These are phyloP conservation scores for Scleroderma citrinum DNA, from an alignment of 768 basidiomycete species.

Conservation along the genomic window DNA sequence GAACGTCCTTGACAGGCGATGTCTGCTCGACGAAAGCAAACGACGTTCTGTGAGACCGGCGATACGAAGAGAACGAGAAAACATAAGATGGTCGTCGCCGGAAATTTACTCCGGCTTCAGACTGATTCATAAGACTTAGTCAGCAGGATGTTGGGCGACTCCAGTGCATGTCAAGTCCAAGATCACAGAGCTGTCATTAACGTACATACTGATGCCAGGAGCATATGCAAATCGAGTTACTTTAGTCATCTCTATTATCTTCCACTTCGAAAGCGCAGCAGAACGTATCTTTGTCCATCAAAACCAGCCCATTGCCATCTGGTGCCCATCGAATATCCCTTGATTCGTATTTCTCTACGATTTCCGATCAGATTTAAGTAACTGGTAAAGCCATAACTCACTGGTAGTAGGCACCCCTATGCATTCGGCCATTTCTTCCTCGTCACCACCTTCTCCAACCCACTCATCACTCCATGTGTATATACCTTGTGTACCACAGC, in stretches of 20 bases:
- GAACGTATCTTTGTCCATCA: slow-evolving; percentile 74
- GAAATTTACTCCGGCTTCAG: too few relatives aligned
- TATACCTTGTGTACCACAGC: slow-evolving; percentile 60
- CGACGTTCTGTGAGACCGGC: slow-evolving; percentile 40
- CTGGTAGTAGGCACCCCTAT: slow-evolving; percentile 86
- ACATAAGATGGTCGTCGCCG: slow-evolving; percentile 34
- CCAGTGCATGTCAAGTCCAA: neutral
- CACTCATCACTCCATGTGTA: slow-evolving; percentile 85
- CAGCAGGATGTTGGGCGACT: too few relatives aligned
- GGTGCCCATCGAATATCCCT: slow-evolving; percentile 74
- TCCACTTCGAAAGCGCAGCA: slow-evolving; percentile 84
- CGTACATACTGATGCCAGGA: too few relatives aligned
- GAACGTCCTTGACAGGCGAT: slow-evolving; percentile 36
- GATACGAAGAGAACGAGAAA: slow-evolving; percentile 57
- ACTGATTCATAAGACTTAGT: too few relatives aligned
- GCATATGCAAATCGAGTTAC: neutral
- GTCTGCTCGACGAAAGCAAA: slow-evolving; percentile 28
- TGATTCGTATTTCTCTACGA: slow-evolving; percentile 62
- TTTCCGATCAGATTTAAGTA: neutral
- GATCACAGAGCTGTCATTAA: neutral
- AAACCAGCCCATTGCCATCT: slow-evolving; percentile 75
- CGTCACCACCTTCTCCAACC: slow-evolving; percentile 52
- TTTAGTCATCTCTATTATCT: slow-evolving; percentile 27
- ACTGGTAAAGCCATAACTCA: slow-evolving; percentile 16
- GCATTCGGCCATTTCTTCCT: slow-evolving; percentile 82